A percentile compares a stretch with the other conserved stretches of the same genome.
Evolutionary conservation across 2,329 filamentous ascomycete species (phyloP).

Genomic region (Herpotrichia juniperi): DNA sequence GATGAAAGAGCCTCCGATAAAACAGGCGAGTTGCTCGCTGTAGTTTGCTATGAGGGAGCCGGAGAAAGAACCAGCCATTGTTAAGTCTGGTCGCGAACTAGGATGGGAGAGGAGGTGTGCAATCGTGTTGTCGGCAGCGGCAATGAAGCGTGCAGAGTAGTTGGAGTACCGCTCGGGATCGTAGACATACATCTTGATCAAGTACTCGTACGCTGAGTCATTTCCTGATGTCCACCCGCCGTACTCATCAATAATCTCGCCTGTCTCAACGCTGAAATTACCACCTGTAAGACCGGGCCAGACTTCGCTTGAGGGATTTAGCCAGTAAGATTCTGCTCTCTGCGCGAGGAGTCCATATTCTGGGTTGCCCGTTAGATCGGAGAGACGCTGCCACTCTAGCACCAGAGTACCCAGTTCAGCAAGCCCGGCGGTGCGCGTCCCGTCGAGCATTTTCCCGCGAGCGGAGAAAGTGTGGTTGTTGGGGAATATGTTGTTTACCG

Average conservation of each 20-base stretch:
- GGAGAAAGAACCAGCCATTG: constrained; percentile 31
- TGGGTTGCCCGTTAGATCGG: constrained; percentile 70
- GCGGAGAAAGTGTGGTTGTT: constrained; percentile 55
- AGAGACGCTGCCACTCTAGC: constrained; percentile 79
- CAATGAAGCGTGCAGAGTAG: constrained; percentile 34
- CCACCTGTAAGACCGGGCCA: constrained; percentile 37
- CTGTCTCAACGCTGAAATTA: constrained; percentile 28
- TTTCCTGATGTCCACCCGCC: constrained; percentile 39
- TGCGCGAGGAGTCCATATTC: constrained; percentile 70
- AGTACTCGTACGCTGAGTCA: constrained; percentile 42
- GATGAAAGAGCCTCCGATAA: constrained; percentile 41
- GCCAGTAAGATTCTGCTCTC: constrained; percentile 69
- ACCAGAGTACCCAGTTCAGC: constrained; percentile 77
- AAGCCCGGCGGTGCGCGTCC: constrained; percentile 64
- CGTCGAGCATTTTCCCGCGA: constrained; percentile 39
- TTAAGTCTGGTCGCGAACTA: constrained; percentile 34
- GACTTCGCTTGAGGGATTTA: constrained; percentile 59
- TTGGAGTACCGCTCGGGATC: constrained; percentile 26
- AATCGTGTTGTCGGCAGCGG: constrained; percentile 38
- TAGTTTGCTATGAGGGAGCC: constrained; percentile 18
- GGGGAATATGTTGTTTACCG: constrained; percentile 70
- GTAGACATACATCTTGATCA: constrained; percentile 43
- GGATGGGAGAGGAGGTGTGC: constrained; percentile 32
- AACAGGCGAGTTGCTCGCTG: constrained; percentile 35
- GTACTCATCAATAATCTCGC: constrained; percentile 27